Evolutionary conservation across 306 rosid genomes (phyloP).

Genomic region (Mucuna pruriens): DNA sequence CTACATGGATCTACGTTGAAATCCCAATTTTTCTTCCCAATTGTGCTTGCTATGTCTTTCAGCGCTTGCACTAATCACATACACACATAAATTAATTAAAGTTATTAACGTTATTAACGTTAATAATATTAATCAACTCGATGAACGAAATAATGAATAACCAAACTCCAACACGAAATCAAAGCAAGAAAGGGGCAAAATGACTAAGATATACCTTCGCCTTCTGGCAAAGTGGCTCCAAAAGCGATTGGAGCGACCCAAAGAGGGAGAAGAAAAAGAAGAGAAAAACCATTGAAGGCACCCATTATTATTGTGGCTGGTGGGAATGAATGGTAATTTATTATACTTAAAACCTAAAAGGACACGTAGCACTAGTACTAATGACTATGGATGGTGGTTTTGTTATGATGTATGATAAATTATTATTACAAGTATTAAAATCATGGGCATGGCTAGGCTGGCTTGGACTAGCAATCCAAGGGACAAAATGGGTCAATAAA

Average conservation of each 20-base stretch:
- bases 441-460: no score
- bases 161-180: not conserved
- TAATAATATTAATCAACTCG: not conserved
- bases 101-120: not conserved
- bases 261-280: not conserved
- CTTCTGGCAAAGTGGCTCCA: slow-evolving; percentile 39
- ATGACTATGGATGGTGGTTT: no score
- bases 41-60: slow-evolving; percentile 41
- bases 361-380: no score
- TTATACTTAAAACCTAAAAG: not conserved
- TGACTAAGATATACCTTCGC: slow-evolving; percentile 40
- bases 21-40: slow-evolving; percentile 55
- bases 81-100: not conserved
- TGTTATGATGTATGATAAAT: no score
- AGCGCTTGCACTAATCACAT: slow-evolving; percentile 43
- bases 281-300: not conserved
- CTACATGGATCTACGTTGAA: slow-evolving; percentile 62
- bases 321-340: not conserved
- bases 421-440: no score
- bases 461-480: no score
- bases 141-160: slow-evolving; percentile 5
- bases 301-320: not conserved
- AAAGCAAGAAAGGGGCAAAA: not conserved
- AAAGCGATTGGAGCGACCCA: slow-evolving; percentile 14
- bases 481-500: no score